These are phyloP conservation scores for Metarhizium robertsii DNA, from an alignment of 2,329 filamentous ascomycete species.

Conservation along the genomic window DNA sequence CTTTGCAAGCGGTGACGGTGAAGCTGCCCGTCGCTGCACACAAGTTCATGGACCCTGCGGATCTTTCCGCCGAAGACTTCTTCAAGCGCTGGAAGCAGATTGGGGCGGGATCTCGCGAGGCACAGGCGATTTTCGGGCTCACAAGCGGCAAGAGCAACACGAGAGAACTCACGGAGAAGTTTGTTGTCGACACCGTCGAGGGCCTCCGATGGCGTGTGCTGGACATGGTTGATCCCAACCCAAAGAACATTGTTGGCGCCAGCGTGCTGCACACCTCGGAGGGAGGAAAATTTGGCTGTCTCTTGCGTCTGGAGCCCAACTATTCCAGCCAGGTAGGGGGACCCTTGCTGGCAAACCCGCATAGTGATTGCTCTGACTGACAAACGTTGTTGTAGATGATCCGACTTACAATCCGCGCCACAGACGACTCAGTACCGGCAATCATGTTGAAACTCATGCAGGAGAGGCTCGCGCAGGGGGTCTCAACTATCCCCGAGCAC, in stretches of 20 bases:
- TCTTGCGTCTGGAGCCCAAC: slow-evolving; percentile 91
- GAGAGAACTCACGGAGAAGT: slow-evolving; percentile 58
- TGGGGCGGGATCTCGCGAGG: slow-evolving; percentile 76
- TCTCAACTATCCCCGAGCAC: slow-evolving; percentile 30
- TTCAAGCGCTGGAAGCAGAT: slow-evolving; percentile 99
- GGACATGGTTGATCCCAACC: slow-evolving; percentile 80
- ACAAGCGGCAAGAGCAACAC: slow-evolving; percentile 34
- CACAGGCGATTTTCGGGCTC: slow-evolving; percentile 76
- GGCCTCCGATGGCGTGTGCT: slow-evolving; percentile 88
- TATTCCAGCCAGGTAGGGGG: slow-evolving; percentile 73
- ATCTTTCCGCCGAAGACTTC: slow-evolving; percentile 83
- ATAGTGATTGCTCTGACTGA: slow-evolving; percentile 1
- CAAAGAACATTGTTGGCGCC: slow-evolving; percentile 87
- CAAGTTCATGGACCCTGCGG: slow-evolving; percentile 93
- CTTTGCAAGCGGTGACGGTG: slow-evolving; percentile 83
- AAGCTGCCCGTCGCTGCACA: slow-evolving; percentile 83
- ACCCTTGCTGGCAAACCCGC: not conserved
- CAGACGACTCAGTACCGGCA: slow-evolving; percentile 78
- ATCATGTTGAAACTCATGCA: slow-evolving; percentile 81
- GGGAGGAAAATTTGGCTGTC: slow-evolving; percentile 85
- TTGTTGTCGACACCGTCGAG: slow-evolving; percentile 63
- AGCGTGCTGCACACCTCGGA: slow-evolving; percentile 76
- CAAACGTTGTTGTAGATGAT: slow-evolving; percentile 61
- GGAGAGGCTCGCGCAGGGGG: slow-evolving; percentile 57
- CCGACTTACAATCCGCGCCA: slow-evolving; percentile 85